Evolutionary conservation across 108 stramenopile genomes (phyloP).

Genomic region (Seminavis robusta): DNA sequence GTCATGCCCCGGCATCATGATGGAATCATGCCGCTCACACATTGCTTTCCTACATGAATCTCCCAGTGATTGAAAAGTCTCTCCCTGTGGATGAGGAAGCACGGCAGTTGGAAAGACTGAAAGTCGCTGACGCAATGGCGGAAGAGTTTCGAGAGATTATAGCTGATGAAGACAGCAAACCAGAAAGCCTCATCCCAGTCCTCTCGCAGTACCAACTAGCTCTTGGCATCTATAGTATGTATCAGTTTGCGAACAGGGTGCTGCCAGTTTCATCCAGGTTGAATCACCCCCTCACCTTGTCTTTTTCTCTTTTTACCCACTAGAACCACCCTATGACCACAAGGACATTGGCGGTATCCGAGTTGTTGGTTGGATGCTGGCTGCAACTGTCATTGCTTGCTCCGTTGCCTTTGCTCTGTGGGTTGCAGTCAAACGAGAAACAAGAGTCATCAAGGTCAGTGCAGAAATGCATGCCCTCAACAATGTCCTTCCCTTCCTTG

Average conservation of each 20-base stretch:
- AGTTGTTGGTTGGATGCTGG: neutral
- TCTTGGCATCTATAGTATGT: neutral
- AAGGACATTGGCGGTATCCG: conserved; percentile 18
- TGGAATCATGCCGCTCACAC: too few species aligned
- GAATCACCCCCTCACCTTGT: too few species aligned
- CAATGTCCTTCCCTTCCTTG: too few species aligned
- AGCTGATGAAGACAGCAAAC: conserved; percentile 9
- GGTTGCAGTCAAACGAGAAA: conserved; percentile 12
- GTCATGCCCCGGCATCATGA: too few species aligned
- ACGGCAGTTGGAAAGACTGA: neutral
- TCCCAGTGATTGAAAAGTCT: too few species aligned
- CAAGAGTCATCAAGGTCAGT: conserved; percentile 24
- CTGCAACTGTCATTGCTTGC: conserved; percentile 3
- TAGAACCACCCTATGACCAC: too few species aligned
- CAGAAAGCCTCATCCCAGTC: neutral
- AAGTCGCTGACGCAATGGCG: neutral
- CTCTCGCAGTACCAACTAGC: conserved; percentile 19
- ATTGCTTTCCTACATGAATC: too few species aligned
- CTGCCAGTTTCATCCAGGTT: too few species aligned
- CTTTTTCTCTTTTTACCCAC: too few species aligned
- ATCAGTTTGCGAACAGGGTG: too few species aligned
- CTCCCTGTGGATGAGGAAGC: conserved; percentile 1
- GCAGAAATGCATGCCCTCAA: too few species aligned
- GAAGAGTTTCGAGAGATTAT: neutral
- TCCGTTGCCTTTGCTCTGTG: conserved; percentile 10